Percentiles rank a stretch among this genome's conserved stretches.
Evolutionary conservation across 2,329 filamentous ascomycete genomes (phyloP).

Genomic region (Talaromyces sp.): DNA sequence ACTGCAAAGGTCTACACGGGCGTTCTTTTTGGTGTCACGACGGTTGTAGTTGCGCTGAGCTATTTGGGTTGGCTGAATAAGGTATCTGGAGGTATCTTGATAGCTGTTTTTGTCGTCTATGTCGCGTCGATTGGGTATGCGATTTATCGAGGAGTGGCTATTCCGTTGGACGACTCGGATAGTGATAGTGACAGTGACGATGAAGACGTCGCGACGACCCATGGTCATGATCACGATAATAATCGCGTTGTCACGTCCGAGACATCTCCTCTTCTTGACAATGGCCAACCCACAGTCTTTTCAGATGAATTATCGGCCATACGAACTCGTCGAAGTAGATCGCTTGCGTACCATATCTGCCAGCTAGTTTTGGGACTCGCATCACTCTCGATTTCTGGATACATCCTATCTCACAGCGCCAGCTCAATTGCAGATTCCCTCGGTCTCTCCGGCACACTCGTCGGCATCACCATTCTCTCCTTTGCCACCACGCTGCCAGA

Average conservation of each 20-base stretch:
- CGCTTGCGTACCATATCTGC: constrained; percentile 33
- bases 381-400: constrained; percentile 43
- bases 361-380: constrained; percentile 42
- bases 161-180: constrained; percentile 39
- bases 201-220: constrained; percentile 19
- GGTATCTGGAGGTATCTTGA: constrained; percentile 34
- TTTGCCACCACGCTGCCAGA: constrained; percentile 52
- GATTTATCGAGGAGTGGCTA: constrained; percentile 40
- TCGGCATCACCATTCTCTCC: constrained; percentile 45
- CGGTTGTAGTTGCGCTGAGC: constrained; percentile 30
- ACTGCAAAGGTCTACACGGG: constrained; percentile 45
- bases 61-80: constrained; percentile 30
- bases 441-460: constrained; percentile 40
- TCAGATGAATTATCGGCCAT: background rate
- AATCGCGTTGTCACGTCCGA: constrained; percentile 9
- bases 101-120: constrained; percentile 42
- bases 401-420: constrained; percentile 44
- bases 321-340: constrained; percentile 11
- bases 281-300: background rate
- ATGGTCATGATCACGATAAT: background rate
- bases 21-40: constrained; percentile 39
- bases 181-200: constrained; percentile 29
- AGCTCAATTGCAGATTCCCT: constrained; percentile 36
- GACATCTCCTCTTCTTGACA: constrained; percentile 14
- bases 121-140: constrained; percentile 39